Base-by-base conservation (phyloP, 805 yeast genomes). In the Wickerhamomyces chambardii region DNA sequence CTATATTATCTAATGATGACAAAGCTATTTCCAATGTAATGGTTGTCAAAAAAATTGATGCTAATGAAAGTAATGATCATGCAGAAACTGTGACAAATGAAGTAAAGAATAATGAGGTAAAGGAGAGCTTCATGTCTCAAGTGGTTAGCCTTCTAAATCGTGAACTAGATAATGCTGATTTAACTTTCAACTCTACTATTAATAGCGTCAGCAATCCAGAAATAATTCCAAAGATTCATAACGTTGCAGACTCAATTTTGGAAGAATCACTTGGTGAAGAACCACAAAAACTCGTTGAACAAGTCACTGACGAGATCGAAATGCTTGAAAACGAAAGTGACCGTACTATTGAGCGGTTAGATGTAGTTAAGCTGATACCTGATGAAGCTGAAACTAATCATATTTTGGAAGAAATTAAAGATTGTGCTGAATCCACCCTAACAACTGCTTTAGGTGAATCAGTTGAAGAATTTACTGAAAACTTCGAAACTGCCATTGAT, bases 381-480 rank as follows among this genome's bases (percentile, higher is more conserved):
- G 25, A 18, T 6, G 12, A 15, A n/a, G 12, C 4, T n/a, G 25
- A 19, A 18, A n/a, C 6, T 4, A 9, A 7, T 18, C 16, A 14
- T 14, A 10, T 15, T 18, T 14, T 17, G 7, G 14, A 7, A 10
- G 26, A 30, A n/a, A 15, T 18, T 21, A 29, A 31, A 8, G 30
- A 34, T 14, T 12, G 15, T 16, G 36, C 26, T 14, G 35, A 39
- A n/a, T 34, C 31, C 2, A 33, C 30, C 4, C n/a, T 32, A 12
- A 30, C 28, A 17, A 30, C 28, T 12, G 25, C 40, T 10, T 17
- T 36, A 3, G 47, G 39, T 21, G 44, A 44, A 17, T 19, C 31
- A 5, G 28, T 36, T 10, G 36, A 41, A 22, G 16, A 38, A 12
- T 34, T 41, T 25, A 21, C 25, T 30, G 39, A 36, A 17, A 28